Evolutionary conservation across 257 asterid species (phyloP).

Genomic region (Solanum raphanifolium): DNA sequence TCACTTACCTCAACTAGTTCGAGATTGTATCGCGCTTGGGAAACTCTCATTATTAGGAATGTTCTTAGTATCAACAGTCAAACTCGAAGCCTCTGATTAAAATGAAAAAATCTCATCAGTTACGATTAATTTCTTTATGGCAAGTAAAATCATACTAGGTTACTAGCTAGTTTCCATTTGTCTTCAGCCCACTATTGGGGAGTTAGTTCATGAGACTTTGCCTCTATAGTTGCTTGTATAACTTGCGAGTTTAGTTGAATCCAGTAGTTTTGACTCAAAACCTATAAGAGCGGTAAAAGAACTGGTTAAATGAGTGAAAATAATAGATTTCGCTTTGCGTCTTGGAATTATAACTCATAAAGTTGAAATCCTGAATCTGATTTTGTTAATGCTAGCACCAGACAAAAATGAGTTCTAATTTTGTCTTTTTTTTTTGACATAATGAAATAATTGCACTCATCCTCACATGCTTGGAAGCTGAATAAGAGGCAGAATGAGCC

Average conservation of each 20-base stretch:
- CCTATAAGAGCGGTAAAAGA: not conserved
- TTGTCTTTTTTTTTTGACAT: not conserved
- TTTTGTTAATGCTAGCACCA: not conserved
- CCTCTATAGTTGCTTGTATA: not conserved
- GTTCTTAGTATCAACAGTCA: not conserved
- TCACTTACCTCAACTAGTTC: not conserved
- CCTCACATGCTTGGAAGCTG: not conserved
- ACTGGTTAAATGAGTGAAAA: not conserved
- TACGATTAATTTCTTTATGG: not conserved
- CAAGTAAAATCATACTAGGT: not conserved
- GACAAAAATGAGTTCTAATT: not conserved
- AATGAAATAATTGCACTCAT: not conserved
- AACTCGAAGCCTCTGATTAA: not conserved
- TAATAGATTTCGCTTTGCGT: rapidly evolving
- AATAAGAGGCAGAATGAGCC: not conserved
- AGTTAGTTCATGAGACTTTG: not conserved
- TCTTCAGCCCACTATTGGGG: not conserved
- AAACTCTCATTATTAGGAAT: not conserved
- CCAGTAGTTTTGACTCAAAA: not conserved
- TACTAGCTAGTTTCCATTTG: not conserved
- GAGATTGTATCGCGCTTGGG: not conserved
- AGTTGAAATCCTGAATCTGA: not conserved
- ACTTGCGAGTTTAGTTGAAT: not conserved
- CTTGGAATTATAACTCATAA: not conserved
- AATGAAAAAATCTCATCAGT: not conserved